Evolutionary conservation across 129 eudicot species (phyloP).

Genomic region (Flaveria bidentis): DNA sequence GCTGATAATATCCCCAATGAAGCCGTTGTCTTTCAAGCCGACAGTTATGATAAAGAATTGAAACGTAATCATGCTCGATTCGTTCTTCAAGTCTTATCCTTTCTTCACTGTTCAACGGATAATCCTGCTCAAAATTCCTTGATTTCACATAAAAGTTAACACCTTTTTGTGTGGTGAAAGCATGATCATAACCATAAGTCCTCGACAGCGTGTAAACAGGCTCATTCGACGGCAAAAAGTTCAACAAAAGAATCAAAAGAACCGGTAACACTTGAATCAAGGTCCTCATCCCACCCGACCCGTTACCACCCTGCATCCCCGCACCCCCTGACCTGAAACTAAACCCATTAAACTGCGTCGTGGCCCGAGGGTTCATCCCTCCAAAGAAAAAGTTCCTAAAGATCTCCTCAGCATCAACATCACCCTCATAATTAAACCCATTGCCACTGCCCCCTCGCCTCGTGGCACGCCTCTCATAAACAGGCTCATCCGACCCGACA

Average conservation of each 20-base stretch:
- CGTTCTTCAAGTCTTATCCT: slow-evolving; percentile 51
- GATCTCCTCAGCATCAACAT: slow-evolving; percentile 78
- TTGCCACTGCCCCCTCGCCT: slow-evolving; percentile 39
- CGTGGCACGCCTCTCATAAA: slow-evolving; percentile 51
- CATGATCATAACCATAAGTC: slow-evolving; percentile 44
- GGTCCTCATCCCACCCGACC: slow-evolving; percentile 48
- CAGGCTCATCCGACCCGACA: slow-evolving; percentile 63
- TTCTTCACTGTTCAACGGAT: slow-evolving; percentile 47
- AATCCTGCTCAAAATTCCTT: slow-evolving; percentile 54
- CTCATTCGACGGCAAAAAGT: slow-evolving; percentile 60
- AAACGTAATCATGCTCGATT: slow-evolving; percentile 57
- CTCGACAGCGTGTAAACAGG: slow-evolving; percentile 59
- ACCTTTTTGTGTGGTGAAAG: slow-evolving; percentile 58
- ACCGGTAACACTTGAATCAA: slow-evolving; percentile 68
- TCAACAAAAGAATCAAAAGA: slow-evolving; percentile 56
- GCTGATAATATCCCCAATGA: slow-evolving; percentile 65
- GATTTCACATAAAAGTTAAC: slow-evolving; percentile 63
- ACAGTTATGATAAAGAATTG: slow-evolving; percentile 57
- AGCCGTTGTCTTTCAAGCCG: slow-evolving; percentile 61
- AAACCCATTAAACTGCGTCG: slow-evolving; percentile 70
- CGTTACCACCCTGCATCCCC: slow-evolving; percentile 52
- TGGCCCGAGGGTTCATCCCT: slow-evolving; percentile 61
- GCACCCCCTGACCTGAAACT: slow-evolving; percentile 64
- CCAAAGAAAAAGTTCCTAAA: slow-evolving; percentile 86
- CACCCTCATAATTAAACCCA: slow-evolving; percentile 66